These are phyloP conservation scores for Euclidium syriacum DNA, from an alignment of 345 rosid species.

Conservation along the genomic window DNA sequence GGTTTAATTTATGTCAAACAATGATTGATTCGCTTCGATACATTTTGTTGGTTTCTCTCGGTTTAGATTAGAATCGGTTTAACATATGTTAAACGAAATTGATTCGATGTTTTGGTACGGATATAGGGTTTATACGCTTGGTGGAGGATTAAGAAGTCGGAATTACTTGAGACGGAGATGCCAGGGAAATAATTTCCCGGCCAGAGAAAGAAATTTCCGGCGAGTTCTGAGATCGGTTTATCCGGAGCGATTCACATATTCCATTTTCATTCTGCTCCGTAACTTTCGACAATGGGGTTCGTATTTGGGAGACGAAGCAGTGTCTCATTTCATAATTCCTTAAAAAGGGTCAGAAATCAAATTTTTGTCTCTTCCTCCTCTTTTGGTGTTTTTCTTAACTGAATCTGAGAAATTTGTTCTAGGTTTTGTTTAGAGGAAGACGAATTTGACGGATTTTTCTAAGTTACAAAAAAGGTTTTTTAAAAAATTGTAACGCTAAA, in stretches of 20 bases:
- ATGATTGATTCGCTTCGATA: no score
- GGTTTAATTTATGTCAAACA: no score
- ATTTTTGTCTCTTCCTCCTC: neutral
- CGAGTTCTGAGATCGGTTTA: neutral
- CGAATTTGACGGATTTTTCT: neutral
- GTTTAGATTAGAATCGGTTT: no score
- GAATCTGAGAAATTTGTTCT: no score
- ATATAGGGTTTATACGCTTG: neutral
- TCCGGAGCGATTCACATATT: neutral
- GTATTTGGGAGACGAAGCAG: neutral
- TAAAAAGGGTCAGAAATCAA: neutral
- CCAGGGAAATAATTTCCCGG: neutral
- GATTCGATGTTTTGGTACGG: neutral
- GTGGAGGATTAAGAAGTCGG: no score
- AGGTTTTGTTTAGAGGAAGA: neutral
- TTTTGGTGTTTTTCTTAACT: neutral
- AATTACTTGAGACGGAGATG: neutral
- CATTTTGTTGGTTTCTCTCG: no score
- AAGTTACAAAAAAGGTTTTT: neutral
- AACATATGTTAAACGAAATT: no score
- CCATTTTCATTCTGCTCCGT: neutral
- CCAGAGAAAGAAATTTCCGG: neutral
- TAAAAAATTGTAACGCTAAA: neutral
- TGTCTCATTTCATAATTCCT: neutral
- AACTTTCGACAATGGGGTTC: neutral